Conservation (phyloP, 108 stramenopile species). For the Skeletonema potamos region DNA sequence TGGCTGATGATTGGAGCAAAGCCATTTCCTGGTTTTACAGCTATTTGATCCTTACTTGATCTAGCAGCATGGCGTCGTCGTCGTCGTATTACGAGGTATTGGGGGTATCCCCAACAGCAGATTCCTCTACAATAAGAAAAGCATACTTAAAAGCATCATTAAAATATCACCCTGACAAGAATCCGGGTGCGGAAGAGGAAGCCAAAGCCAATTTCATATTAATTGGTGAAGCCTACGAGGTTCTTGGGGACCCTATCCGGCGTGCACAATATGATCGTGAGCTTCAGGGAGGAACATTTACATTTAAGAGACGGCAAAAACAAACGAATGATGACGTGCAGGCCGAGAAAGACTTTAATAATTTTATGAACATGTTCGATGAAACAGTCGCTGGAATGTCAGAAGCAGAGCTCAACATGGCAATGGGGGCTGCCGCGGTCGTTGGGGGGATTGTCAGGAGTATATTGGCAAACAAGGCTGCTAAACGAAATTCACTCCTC, state of each 20-base stretch:
- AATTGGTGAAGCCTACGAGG: constrained; percentile 79
- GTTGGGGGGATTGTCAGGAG: constrained; percentile 61
- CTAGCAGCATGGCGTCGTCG: too few relatives aligned
- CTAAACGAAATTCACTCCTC: constrained; percentile 42
- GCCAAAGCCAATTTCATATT: constrained; percentile 76
- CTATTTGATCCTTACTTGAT: too few relatives aligned
- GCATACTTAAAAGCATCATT: constrained; percentile 73
- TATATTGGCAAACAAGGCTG: constrained; percentile 44
- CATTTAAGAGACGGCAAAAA: background rate
- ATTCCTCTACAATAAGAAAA: constrained; percentile 59
- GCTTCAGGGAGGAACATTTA: constrained; percentile 20
- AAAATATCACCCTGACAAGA: constrained; percentile 77
- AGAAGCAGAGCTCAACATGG: constrained; percentile 63
- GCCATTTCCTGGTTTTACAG: too few relatives aligned
- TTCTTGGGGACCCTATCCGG: constrained; percentile 58
- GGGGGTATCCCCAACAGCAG: constrained; percentile 52
- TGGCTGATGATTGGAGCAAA: too few relatives aligned
- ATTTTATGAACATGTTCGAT: constrained; percentile 67
- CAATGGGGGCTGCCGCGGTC: constrained; percentile 55
- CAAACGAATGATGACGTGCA: background rate
- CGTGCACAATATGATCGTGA: constrained; percentile 64
- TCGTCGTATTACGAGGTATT: constrained; percentile 66
- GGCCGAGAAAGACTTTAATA: constrained; percentile 46
- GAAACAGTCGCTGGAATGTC: constrained; percentile 66
- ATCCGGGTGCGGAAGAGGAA: constrained; percentile 58